phyloP scores from a whole-genome alignment of 2,329 filamentous ascomycete species.

The Stemphylium vesicarium region DNA sequence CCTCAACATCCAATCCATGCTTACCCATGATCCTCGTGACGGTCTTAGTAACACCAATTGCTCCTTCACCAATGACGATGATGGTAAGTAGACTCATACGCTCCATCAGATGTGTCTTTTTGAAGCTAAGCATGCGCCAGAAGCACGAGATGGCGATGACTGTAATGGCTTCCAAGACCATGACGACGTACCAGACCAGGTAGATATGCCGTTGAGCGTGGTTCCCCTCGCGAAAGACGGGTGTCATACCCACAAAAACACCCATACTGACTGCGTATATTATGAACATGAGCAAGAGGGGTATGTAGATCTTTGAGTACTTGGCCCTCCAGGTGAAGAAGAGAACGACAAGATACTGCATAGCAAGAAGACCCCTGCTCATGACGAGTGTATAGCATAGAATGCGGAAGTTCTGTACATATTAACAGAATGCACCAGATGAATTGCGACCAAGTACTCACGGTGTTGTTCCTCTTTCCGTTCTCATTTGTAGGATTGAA shows the following conservation, averaged over 20 bases:
- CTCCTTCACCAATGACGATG: slow-evolving; percentile 71
- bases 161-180: slow-evolving; percentile 59
- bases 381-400: slow-evolving; percentile 46
- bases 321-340: slow-evolving; percentile 38
- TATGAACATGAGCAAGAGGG: slow-evolving; percentile 38
- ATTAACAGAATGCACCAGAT: slow-evolving; percentile 7
- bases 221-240: slow-evolving; percentile 32
- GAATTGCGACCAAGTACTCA: slow-evolving; percentile 6
- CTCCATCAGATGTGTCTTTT: slow-evolving; percentile 67
- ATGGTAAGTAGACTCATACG: slow-evolving; percentile 69
- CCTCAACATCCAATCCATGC: slow-evolving; percentile 42
- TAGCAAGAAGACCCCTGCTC: slow-evolving; percentile 38
- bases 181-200: slow-evolving; percentile 51
- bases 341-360: slow-evolving; percentile 45
- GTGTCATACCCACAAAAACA: slow-evolving; percentile 45
- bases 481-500: slow-evolving; percentile 40
- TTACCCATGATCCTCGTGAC: slow-evolving; percentile 53
- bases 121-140: slow-evolving; percentile 65
- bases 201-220: slow-evolving; percentile 31
- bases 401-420: slow-evolving; percentile 41
- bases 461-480: slow-evolving; percentile 36
- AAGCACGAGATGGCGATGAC: slow-evolving; percentile 61
- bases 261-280: slow-evolving; percentile 37
- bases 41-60: slow-evolving; percentile 65
- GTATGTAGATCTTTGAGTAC: slow-evolving; percentile 44